Evolutionary conservation across 495 filamentous ascomycete genomes (phyloP), one percentile per base, ranked within the genome.

Genomic region (Penicillium silybi): DNA sequence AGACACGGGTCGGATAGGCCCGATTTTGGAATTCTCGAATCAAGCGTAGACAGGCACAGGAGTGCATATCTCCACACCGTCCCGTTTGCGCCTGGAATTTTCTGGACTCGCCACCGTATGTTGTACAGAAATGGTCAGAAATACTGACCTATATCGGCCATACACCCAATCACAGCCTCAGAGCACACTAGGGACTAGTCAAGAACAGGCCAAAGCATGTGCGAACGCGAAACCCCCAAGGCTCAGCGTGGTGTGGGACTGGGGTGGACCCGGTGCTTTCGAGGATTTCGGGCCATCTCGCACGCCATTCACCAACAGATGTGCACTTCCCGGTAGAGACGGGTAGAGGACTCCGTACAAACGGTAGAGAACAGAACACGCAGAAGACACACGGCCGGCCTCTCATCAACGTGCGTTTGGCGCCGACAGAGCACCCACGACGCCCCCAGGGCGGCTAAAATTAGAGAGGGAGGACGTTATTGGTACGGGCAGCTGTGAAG

Each of bases 381-480:
- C 38, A 41, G n/a, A 19, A 32, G 23, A 35, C 25, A 37, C 32
- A 18, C 39, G 46, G 60, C 54, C 52, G 53, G 54, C 61, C 57
- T 71, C 58, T 73, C 58, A 71, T 61, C 60, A 63, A 47, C 60
- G 59, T 61, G 58, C 47, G 38, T 64, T 73, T 71, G 64, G 60
- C 70, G 70, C 70, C 67, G 61, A 68, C 58, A 59, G 52, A 56
- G 59, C 58, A 64, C 55, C 59, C 58, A 43, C 52, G 53, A 58
- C 62, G 58, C 57, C 54, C 53, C 52, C 51, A n/a, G 62, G 29
- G 68, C 70, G 69, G 65, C 71, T 74, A 74, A 74, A 74, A 63
- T 69, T 72, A 74, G 71, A 69, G 66, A 63, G 61, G 51, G 52
- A 2, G 11, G 11, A 10, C 1, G 29, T 32, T 10, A 32, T 32